A percentile compares a stretch with the other conserved stretches of the same genome.
Conservation (phyloP, 768 basidiomycete species). For the Collybiopsis luxurians region DNA sequence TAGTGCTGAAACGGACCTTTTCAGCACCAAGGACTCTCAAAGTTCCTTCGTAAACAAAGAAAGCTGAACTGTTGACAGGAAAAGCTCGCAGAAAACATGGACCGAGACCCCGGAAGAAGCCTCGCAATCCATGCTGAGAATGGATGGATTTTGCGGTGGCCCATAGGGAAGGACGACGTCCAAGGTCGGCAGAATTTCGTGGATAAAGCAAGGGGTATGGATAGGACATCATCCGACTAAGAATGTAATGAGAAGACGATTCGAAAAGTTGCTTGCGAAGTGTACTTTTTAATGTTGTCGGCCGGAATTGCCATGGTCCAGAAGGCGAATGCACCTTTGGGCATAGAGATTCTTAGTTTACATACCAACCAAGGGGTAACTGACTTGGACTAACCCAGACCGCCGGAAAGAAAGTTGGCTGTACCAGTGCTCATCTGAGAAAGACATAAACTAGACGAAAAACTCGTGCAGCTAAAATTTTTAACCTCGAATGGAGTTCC, state of each 20-base stretch:
- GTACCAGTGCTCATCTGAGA: slow-evolving; percentile 55
- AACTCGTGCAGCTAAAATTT: not conserved
- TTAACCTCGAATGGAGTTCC: not conserved
- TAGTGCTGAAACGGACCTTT: too few species aligned
- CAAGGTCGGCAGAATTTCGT: slow-evolving; percentile 20
- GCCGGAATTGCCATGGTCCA: slow-evolving; percentile 71
- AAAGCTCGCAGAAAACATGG: slow-evolving; percentile 72
- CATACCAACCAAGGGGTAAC: too few species aligned
- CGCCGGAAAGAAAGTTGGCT: slow-evolving; percentile 66
- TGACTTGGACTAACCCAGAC: slow-evolving; percentile 31
- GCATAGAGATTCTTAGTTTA: too few species aligned
- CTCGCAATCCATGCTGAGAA: slow-evolving; percentile 46
- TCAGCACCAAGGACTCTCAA: slow-evolving; percentile 67
- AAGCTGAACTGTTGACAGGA: slow-evolving; percentile 75
- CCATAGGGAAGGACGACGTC: slow-evolving; percentile 41
- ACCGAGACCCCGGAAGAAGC: slow-evolving; percentile 65
- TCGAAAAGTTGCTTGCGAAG: slow-evolving; percentile 11
- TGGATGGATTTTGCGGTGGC: slow-evolving; percentile 53
- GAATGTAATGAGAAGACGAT: not conserved
- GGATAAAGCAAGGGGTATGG: slow-evolving; percentile 47
- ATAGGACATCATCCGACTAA: slow-evolving; percentile 64
- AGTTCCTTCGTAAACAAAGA: slow-evolving; percentile 76
- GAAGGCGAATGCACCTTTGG: slow-evolving; percentile 52
- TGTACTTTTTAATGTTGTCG: slow-evolving; percentile 83
- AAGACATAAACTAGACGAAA: not conserved